These are phyloP conservation scores for Volvox africanus DNA, from an alignment of 139 green algal species.

Conservation along the genomic window DNA sequence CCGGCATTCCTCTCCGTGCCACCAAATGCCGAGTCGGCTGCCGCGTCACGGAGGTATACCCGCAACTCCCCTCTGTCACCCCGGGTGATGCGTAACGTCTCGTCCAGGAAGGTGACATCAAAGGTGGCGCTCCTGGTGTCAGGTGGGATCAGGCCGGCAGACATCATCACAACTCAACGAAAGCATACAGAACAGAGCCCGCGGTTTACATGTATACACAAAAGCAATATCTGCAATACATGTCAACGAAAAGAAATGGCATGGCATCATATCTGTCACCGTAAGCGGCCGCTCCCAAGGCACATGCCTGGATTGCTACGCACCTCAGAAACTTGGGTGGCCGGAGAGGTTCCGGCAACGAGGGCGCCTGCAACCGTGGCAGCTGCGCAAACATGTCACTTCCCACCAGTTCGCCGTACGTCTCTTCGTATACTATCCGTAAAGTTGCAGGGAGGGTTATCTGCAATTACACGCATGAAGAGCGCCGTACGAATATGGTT, in stretches of 20 bases:
- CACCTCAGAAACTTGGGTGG: constrained; percentile 58
- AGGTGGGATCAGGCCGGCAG: too few relatives aligned
- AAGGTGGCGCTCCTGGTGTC: constrained; percentile 18
- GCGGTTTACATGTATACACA: too few relatives aligned
- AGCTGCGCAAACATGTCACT: constrained; percentile 50
- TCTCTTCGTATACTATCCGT: constrained; percentile 67
- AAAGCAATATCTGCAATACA: too few relatives aligned
- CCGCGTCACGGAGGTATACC: constrained; percentile 59
- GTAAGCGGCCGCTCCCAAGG: too few relatives aligned
- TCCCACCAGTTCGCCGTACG: constrained; percentile 55
- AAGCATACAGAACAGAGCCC: too few relatives aligned
- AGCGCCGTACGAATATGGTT: too few relatives aligned
- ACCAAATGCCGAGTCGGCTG: neutral
- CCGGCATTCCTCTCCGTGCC: neutral
- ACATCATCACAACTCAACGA: too few relatives aligned
- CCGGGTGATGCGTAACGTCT: constrained; percentile 58
- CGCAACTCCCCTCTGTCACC: constrained; percentile 67
- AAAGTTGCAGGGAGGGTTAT: neutral
- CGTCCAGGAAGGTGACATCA: constrained; percentile 56
- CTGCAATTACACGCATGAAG: neutral
- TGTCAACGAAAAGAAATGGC: too few relatives aligned
- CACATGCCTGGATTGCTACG: neutral
- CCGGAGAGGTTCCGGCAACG: constrained; percentile 59
- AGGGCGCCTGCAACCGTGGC: constrained; percentile 54
- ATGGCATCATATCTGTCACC: too few relatives aligned